These are phyloP conservation scores for Ustilago nuda DNA, from an alignment of 1,284 basidiomycete genomes.

Conservation along the genomic window DNA sequence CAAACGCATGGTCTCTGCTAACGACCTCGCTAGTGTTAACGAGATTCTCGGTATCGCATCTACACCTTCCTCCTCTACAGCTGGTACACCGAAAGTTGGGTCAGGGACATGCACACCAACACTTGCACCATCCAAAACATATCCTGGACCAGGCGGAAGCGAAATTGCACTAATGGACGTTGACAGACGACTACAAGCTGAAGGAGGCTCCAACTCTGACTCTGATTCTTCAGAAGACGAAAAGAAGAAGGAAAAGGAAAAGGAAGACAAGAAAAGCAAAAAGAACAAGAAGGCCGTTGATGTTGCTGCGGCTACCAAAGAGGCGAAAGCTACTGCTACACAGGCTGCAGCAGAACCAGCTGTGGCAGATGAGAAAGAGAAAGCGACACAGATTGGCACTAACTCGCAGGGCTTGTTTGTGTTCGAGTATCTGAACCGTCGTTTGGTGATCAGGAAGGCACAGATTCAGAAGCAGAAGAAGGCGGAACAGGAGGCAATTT, in stretches of 20 bases:
- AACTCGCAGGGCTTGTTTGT: conserved; percentile 51
- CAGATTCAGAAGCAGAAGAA: conserved; percentile 55
- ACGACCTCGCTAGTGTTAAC: conserved; percentile 59
- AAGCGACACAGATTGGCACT: conserved; percentile 44
- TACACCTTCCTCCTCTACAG: conserved; percentile 42
- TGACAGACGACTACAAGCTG: conserved; percentile 36
- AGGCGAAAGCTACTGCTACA: neutral
- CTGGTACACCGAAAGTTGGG: conserved; percentile 30
- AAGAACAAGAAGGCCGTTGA: conserved; percentile 2
- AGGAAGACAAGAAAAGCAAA: conserved; percentile 29
- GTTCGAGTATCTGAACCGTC: conserved; percentile 62
- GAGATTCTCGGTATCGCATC: conserved; percentile 65
- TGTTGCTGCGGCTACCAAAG: neutral
- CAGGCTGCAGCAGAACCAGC: conserved; percentile 2
- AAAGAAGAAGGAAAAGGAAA: conserved; percentile 22
- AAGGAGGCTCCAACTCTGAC: conserved; percentile 6
- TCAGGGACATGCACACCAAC: conserved; percentile 38
- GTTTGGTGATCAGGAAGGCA: conserved; percentile 61
- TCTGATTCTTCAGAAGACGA: conserved; percentile 14
- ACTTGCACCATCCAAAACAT: conserved; percentile 26
- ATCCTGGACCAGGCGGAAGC: conserved; percentile 47
- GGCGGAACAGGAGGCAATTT: conserved; percentile 57
- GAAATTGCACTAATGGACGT: conserved; percentile 48
- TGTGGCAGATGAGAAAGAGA: conserved; percentile 41
- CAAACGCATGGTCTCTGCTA: conserved; percentile 60